These are phyloP conservation scores for Rhodocollybia butyracea DNA, from an alignment of 768 basidiomycete species.

Conservation along the genomic window DNA sequence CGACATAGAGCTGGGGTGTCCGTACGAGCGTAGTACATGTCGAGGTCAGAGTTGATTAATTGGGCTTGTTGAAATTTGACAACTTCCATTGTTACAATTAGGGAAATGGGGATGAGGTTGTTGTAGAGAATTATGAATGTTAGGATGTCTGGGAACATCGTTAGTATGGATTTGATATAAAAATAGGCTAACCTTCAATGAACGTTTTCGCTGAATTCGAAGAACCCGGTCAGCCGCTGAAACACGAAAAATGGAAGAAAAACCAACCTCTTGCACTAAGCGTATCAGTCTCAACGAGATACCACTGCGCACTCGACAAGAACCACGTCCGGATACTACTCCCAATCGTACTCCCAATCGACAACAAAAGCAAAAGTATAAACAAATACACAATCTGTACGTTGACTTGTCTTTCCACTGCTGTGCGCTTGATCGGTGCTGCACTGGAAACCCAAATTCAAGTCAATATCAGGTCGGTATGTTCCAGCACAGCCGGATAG, in stretches of 20 bases:
- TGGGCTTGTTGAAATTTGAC: conserved; percentile 98
- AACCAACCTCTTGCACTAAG: conserved; percentile 60
- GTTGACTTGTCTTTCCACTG: conserved; percentile 95
- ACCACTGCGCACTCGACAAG: conserved; percentile 87
- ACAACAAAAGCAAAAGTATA: conserved; percentile 79
- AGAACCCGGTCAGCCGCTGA: conserved; percentile 6
- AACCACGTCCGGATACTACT: conserved; percentile 91
- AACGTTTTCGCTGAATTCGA: conserved; percentile 65
- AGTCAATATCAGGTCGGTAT: too few relatives aligned
- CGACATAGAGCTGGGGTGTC: conserved; percentile 97
- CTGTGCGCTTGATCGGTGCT: conserved; percentile 94
- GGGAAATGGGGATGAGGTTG: conserved; percentile 97
- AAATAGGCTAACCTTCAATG: conserved; percentile 62
- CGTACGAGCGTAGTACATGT: conserved; percentile 96
- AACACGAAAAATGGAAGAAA: background rate
- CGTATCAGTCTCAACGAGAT: conserved; percentile 64
- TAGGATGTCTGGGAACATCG: conserved; percentile 67
- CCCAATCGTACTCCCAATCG: conserved; percentile 89
- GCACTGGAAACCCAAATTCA: conserved; percentile 48
- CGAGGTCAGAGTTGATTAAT: conserved; percentile 94
- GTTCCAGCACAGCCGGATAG: too few relatives aligned
- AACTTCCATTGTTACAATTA: conserved; percentile 99
- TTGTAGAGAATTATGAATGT: conserved; percentile 99
- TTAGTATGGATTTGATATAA: conserved; percentile 11
- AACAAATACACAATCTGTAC: conserved; percentile 95